Conservation (phyloP, 257 asterid species). For the Mitragyna speciosa region DNA sequence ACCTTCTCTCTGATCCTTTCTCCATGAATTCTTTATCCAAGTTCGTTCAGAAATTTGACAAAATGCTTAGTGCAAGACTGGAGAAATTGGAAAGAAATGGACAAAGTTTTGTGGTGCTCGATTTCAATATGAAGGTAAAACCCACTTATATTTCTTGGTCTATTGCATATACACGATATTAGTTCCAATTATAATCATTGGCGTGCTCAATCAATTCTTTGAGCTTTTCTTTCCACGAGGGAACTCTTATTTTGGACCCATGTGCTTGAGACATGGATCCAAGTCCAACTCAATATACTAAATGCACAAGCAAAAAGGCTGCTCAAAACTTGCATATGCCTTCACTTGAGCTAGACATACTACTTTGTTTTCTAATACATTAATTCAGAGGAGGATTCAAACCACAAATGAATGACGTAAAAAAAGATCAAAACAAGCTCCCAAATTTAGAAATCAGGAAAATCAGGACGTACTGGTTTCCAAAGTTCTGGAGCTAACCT, state of each 20-base stretch:
- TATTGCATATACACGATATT: not conserved
- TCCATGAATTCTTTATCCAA: constrained; percentile 51
- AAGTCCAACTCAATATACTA: not conserved
- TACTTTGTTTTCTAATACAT: not conserved
- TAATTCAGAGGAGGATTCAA: not conserved
- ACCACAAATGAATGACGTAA: not conserved
- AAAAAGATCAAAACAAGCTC: not conserved
- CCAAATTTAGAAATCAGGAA: not conserved
- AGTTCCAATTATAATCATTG: not conserved
- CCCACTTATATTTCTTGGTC: not conserved
- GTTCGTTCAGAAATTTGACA: constrained; percentile 46
- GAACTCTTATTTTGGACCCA: no score
- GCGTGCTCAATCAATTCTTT: not conserved
- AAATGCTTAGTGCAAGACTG: constrained; percentile 35
- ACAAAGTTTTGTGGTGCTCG: constrained; percentile 45
- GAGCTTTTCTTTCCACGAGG: not conserved
- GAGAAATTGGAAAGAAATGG: constrained; percentile 37
- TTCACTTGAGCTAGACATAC: not conserved
- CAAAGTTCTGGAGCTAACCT: constrained; percentile 9
- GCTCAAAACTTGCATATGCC: not conserved
- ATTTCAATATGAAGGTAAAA: constrained; percentile 54
- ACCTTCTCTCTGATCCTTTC: constrained; percentile 54
- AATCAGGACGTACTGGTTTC: not conserved
- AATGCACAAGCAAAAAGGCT: not conserved
- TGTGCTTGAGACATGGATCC: not conserved